phyloP scores from a whole-genome alignment of 169 alveolate species.

The Plasmodium coatneyi region DNA sequence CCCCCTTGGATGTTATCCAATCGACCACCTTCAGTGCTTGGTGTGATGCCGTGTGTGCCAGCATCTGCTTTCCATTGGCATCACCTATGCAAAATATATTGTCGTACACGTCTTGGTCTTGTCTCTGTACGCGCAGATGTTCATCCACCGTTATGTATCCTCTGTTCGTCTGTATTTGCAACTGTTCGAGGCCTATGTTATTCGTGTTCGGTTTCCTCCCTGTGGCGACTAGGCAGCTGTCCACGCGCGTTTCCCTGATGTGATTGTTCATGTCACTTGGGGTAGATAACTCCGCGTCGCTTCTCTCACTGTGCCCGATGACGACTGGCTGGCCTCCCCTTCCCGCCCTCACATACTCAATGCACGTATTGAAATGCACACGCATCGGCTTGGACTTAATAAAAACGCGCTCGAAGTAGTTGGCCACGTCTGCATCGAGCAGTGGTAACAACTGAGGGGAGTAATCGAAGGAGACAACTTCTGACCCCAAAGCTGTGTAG shows the following conservation, averaged over 20 bases:
- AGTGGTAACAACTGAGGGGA: conserved; percentile 76
- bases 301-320: conserved; percentile 46
- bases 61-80: conserved; percentile 79
- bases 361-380: conserved; percentile 26
- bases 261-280: background rate
- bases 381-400: conserved; percentile 54
- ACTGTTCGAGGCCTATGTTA: conserved; percentile 73
- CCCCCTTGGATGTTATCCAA: conserved; percentile 89
- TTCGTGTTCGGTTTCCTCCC: conserved; percentile 86
- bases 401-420: conserved; percentile 67
- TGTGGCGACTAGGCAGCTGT: conserved; percentile 83
- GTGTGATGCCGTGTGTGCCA: conserved; percentile 82
- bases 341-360: background rate
- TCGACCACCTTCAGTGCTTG: conserved; percentile 92
- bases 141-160: conserved; percentile 78
- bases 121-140: conserved; percentile 67
- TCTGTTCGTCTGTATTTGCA: conserved; percentile 68
- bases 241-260: conserved; percentile 75
- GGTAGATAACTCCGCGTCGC: background rate
- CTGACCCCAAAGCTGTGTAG: conserved; percentile 79
- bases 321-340: conserved; percentile 7
- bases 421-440: conserved; percentile 76
- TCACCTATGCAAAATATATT: conserved; percentile 81
- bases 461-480: conserved; percentile 75
- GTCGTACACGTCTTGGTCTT: conserved; percentile 35